Percentiles rank a stretch among this genome's conserved stretches.
phyloP scores from a whole-genome alignment of 2,329 filamentous ascomycete species.

The Tolypocladium amazonense region DNA sequence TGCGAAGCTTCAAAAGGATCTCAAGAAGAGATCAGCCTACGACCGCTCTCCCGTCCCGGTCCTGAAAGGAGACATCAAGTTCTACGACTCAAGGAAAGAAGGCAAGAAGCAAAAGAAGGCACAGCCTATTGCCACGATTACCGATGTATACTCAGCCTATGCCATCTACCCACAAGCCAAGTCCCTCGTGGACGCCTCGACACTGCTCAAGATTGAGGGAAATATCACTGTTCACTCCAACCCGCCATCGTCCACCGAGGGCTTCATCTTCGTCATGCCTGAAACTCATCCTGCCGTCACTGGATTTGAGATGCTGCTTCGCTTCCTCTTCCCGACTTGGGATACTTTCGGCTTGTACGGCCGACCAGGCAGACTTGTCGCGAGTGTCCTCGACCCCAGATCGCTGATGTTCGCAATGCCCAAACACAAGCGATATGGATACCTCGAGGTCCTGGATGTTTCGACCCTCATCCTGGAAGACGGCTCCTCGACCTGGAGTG shows the following conservation, averaged over 20 bases:
- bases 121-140: slow-evolving; percentile 81
- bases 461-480: slow-evolving; percentile 67
- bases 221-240: slow-evolving; percentile 77
- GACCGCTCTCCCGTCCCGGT: slow-evolving; percentile 56
- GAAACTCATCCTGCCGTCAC: slow-evolving; percentile 84
- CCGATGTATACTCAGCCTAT: slow-evolving; percentile 83
- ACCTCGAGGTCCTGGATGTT: slow-evolving; percentile 82
- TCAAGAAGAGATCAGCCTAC: slow-evolving; percentile 76
- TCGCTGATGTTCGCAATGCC: slow-evolving; percentile 99
- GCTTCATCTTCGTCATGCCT: slow-evolving; percentile 97
- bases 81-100: slow-evolving; percentile 71
- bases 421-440: slow-evolving; percentile 76
- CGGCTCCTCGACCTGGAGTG: slow-evolving; percentile 67
- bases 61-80: slow-evolving; percentile 83
- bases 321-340: slow-evolving; percentile 87
- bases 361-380: slow-evolving; percentile 73
- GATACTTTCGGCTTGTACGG: slow-evolving; percentile 90
- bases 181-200: slow-evolving; percentile 87
- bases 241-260: slow-evolving; percentile 69
- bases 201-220: slow-evolving; percentile 87
- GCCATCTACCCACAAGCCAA: slow-evolving; percentile 94
- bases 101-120: slow-evolving; percentile 86
- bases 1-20: slow-evolving; percentile 69
- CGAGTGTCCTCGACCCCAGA: slow-evolving; percentile 74
- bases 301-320: slow-evolving; percentile 90